Evolutionary conservation across 78 protist species (phyloP), one percentile per base, ranked within the genome.

Genomic region (Capsaspora owczarzaki): DNA sequence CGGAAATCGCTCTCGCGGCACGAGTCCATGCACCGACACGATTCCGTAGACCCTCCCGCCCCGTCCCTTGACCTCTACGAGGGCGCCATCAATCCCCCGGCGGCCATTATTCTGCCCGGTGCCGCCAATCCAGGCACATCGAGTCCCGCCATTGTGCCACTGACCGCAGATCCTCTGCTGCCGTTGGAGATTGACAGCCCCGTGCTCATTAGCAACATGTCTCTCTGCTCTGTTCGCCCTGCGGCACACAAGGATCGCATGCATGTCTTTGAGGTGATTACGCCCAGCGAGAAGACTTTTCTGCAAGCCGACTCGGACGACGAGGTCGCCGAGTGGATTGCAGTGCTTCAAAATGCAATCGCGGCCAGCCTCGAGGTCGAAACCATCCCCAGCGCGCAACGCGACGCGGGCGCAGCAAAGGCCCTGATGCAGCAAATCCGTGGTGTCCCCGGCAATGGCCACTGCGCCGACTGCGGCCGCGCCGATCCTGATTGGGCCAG

Each of bases 401-500:
- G n/a, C n/a, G 66, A 56, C 66, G 66, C 66, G 29, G 66, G 66
- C 10, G 4, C 20, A 16, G 66, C 66, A 10, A 56, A 56, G 66
- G 49, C 4, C 22, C 75, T 41, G 22, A n/a, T 41, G 12, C 49
- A 69, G 27, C 29, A 14, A 47, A 5, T 41, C 51, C 37, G 2
- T 43, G 23, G 31, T 37, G 2, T 16, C 10, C 60, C 35, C 29
- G 66, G 66, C 33, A 44, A 41, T 3, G 38, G 5, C 20, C 46
- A 71, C 35, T 71, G 77, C 56, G 77, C 46, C 31, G 78, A 74
- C 42, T 74, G 78, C 61, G 60, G 60, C 27, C 14, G 43, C 8
- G 19, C 5, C 10, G 42, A 42, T 0, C 81, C 87, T 8, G 44
- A 47, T 19, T 83, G 81, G 81, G 87, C 78, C 61, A 51, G 74